Evolutionary conservation across 768 basidiomycete genomes (phyloP).

Genomic region (Rhodotorula kratochvilovae): DNA sequence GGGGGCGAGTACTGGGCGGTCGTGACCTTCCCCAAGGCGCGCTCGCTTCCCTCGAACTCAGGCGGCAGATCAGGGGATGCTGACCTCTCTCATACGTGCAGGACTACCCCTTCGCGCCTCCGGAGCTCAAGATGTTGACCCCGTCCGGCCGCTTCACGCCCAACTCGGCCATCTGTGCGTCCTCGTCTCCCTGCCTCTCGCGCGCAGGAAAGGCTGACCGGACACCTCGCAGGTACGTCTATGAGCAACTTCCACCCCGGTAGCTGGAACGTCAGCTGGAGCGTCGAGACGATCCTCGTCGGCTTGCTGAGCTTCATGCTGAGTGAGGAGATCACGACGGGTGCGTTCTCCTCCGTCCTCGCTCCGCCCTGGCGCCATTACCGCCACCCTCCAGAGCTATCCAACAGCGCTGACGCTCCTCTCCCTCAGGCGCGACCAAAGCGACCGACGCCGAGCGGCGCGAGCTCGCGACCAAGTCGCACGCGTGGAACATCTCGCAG

Average conservation of each 20-base stretch:
- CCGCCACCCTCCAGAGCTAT: neutral
- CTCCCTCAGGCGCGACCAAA: constrained; percentile 63
- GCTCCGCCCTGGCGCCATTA: neutral
- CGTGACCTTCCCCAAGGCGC: constrained; percentile 66
- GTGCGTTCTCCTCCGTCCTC: neutral
- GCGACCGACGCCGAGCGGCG: constrained; percentile 75
- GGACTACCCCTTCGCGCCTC: constrained; percentile 95
- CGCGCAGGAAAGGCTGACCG: neutral
- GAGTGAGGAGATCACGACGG: constrained; percentile 89
- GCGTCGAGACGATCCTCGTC: constrained; percentile 70
- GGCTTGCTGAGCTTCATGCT: constrained; percentile 93
- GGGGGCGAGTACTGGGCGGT: constrained; percentile 94
- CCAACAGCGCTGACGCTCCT: too few species aligned
- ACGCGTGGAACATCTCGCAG: constrained; percentile 69
- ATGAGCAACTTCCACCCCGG: constrained; percentile 28
- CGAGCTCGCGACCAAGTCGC: constrained; percentile 68
- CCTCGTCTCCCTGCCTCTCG: neutral
- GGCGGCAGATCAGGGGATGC: neutral
- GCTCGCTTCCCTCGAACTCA: constrained; percentile 43
- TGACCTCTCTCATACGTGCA: neutral
- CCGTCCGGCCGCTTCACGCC: constrained; percentile 47
- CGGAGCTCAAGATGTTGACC: constrained; percentile 79
- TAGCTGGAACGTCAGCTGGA: constrained; percentile 83
- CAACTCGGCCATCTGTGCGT: constrained; percentile 26
- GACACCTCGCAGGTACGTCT: neutral